Evolutionary conservation across 805 yeast genomes (phyloP), one percentile per base, ranked within the genome.

Genomic region (Sungouiozyma ichnusensis): DNA sequence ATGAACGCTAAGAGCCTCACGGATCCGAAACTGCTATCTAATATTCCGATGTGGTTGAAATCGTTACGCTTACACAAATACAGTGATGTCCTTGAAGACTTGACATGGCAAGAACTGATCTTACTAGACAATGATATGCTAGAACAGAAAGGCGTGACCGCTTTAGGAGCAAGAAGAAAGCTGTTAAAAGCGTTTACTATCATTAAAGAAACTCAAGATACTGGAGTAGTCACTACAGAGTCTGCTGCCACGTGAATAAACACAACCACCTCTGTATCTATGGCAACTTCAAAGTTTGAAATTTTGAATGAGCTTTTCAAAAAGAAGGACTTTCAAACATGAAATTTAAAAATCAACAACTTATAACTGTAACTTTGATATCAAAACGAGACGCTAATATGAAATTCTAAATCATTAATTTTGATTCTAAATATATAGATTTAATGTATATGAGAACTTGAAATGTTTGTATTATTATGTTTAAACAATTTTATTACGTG

Each of bases 111-210:
- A 48, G 84, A 81, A 36, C 71, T 92, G 67, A 73, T 92, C 45
- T 75, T 76, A 49, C 67, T 84, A 49, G 69, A 69, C 45, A 95
- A 90, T 58, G 72, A 65, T 3, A 74, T 77, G 44, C 69, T 92
- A 53, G 86, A 81, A 49, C 71, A 70, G 3, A 71, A 78, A 44
- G 99, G 99, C 5, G 96, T 92, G 34, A 75, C 79, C 50, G 97
- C 98, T 0, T 71, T 92, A 50, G 99, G 99, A 5, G 99, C 99
- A 0, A 72, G 99, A 48, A 76, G 97, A 44, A 92, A 92, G 65
- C 73, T 92, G 60, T 66, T 92, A 54, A 92, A 92, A 66, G 94
- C 95, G 32, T 92, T 92, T 66, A 84, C 79, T 46, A 81, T 79
- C 43, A 95, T 90, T 36, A 77, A 76, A 54, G 81, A 73, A 32